These are phyloP conservation scores for Crepidotus variabilis DNA, from an alignment of 768 basidiomycete genomes.

Conservation along the genomic window DNA sequence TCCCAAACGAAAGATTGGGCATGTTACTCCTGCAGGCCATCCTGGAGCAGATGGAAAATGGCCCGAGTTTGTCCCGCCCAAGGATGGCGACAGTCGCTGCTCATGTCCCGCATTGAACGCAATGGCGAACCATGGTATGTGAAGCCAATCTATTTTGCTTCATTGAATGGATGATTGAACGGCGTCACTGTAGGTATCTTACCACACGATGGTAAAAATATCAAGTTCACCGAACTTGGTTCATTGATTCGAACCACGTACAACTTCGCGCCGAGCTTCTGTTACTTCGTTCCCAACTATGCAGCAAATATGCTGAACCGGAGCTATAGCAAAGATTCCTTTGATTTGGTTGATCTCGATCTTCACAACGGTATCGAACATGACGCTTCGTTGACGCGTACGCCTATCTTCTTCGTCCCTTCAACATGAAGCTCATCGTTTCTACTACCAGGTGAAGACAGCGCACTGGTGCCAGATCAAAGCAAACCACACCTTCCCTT, in stretches of 20 bases:
- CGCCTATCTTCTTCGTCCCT: constrained; percentile 16
- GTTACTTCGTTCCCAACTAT: constrained; percentile 59
- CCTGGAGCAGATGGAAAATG: constrained; percentile 60
- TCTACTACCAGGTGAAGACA: constrained; percentile 47
- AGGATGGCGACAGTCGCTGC: constrained; percentile 63
- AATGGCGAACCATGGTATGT: constrained; percentile 77
- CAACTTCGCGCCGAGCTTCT: constrained; percentile 71
- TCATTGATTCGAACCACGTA: constrained; percentile 48
- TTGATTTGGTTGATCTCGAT: constrained; percentile 65
- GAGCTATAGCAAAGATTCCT: constrained; percentile 52
- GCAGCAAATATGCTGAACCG: constrained; percentile 56
- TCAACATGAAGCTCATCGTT: not conserved
- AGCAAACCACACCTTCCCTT: constrained; percentile 42
- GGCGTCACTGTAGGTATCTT: constrained; percentile 48
- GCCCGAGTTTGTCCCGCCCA: constrained; percentile 61
- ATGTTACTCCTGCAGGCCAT: constrained; percentile 50
- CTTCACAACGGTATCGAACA: constrained; percentile 77
- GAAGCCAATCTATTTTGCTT: constrained; percentile 27
- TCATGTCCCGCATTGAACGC: constrained; percentile 77
- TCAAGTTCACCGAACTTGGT: constrained; percentile 54
- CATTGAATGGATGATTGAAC: constrained; percentile 7
- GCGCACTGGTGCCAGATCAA: constrained; percentile 45
- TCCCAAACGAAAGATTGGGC: constrained; percentile 46
- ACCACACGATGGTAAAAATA: constrained; percentile 63
- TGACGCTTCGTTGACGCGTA: constrained; percentile 60